Percentiles rank a stretch among this genome's conserved stretches.
Evolutionary conservation across 768 basidiomycete genomes (phyloP).

Genomic region (Mycena kentingensis): DNA sequence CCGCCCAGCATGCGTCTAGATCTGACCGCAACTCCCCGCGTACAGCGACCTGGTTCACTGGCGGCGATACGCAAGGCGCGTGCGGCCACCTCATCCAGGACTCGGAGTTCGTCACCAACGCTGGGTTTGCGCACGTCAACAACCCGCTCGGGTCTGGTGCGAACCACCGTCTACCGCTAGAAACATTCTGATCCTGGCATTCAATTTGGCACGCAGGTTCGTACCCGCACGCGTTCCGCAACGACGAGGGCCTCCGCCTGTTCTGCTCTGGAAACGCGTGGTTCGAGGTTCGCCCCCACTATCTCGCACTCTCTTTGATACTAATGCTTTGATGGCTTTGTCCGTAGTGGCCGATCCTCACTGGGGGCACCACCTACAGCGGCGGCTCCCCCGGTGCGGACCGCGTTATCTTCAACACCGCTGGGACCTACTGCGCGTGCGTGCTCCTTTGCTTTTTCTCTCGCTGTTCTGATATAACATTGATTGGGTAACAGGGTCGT

Average conservation of each 20-base stretch:
- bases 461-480: background rate
- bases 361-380: constrained; percentile 19
- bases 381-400: constrained; percentile 30
- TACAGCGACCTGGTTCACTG: no score
- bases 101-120: no score
- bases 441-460: constrained; percentile 8
- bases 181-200: background rate
- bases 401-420: constrained; percentile 26
- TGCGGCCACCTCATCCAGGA: no score
- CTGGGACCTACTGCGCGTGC: constrained; percentile 30
- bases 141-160: constrained; percentile 23
- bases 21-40: no score
- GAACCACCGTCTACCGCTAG: background rate
- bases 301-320: background rate
- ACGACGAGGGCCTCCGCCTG: constrained; percentile 24
- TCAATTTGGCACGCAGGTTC: constrained; percentile 12
- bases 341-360: constrained; percentile 23
- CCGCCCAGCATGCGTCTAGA: no score
- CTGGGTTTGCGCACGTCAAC: constrained; percentile 18
- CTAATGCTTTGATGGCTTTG: background rate
- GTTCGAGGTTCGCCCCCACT: constrained; percentile 16
- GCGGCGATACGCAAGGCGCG: no score
- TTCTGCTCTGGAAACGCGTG: constrained; percentile 22
- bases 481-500: constrained; percentile 16
- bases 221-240: constrained; percentile 26